Conservation (phyloP, 352 stramenopile species). For the Thalassiosira mediterranea region DNA sequence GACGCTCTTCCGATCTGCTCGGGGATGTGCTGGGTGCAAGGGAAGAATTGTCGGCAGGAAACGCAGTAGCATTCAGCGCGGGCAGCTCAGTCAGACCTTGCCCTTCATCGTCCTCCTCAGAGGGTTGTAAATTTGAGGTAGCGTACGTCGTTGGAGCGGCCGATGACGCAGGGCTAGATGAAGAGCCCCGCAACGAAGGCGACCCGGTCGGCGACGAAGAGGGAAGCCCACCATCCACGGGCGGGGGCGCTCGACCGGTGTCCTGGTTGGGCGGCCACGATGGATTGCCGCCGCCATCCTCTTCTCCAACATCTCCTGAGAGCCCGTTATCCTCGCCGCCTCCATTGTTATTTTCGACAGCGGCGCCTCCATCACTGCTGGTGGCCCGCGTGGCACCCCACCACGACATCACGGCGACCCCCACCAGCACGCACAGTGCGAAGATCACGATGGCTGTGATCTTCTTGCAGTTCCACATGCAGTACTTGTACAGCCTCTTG, state of each 20-base stretch:
- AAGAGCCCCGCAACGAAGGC: too few relatives aligned
- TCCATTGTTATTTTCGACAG: background rate
- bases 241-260: too few relatives aligned
- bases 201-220: too few relatives aligned
- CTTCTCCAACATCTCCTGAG: constrained; percentile 1
- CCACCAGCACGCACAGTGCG: constrained; percentile 22
- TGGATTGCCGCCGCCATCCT: too few relatives aligned
- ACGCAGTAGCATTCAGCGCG: background rate
- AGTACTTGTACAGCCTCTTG: constrained; percentile 53
- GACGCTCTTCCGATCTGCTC: too few relatives aligned
- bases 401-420: constrained; percentile 20
- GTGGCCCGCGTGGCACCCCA: constrained; percentile 15
- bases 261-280: too few relatives aligned
- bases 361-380: background rate
- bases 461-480: constrained; percentile 57
- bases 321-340: background rate
- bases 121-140: too few relatives aligned
- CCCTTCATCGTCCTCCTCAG: too few relatives aligned
- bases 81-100: background rate
- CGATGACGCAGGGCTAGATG: too few relatives aligned
- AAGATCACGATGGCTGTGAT: constrained; percentile 35
- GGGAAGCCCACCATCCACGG: too few relatives aligned
- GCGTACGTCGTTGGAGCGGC: too few relatives aligned
- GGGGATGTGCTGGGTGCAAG: background rate
- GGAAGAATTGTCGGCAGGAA: background rate